Evolutionary conservation across 495 filamentous ascomycete genomes (phyloP).

Genomic region (Bacidia rubella): DNA sequence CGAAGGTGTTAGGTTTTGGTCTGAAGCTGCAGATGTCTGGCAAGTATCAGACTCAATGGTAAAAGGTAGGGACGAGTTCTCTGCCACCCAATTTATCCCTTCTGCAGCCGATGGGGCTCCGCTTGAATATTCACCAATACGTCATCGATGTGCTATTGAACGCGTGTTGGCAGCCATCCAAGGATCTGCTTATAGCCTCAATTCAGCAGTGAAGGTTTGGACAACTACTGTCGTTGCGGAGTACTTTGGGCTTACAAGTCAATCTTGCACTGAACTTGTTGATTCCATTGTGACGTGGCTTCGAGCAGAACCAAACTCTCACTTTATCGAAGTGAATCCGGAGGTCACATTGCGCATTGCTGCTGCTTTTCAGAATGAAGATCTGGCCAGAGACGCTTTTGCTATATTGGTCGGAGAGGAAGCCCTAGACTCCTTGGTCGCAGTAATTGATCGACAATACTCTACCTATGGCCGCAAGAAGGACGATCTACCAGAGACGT

Average conservation of each 20-base stretch:
- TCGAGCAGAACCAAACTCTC: conserved; percentile 27
- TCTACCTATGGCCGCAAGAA: conserved; percentile 22
- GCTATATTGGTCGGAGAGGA: conserved; percentile 35
- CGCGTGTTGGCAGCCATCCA: conserved; percentile 40
- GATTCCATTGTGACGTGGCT: conserved; percentile 35
- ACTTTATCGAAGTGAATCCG: conserved; percentile 35
- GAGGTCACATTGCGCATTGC: conserved; percentile 34
- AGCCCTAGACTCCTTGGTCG: conserved; percentile 24
- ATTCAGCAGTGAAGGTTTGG: conserved; percentile 53
- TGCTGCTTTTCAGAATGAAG: conserved; percentile 26
- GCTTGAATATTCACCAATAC: conserved; percentile 44
- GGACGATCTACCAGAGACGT: conserved; percentile 29
- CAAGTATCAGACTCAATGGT: conserved; percentile 28
- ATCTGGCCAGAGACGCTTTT: conserved; percentile 34
- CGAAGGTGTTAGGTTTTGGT: conserved; percentile 34
- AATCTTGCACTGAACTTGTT: conserved; percentile 13
- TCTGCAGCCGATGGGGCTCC: conserved; percentile 13
- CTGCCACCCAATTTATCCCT: not conserved
- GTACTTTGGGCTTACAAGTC: conserved; percentile 35
- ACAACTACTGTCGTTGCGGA: conserved; percentile 48
- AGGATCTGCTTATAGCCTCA: conserved; percentile 35
- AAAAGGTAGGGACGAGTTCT: conserved; percentile 25
- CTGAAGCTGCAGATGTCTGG: conserved; percentile 29
- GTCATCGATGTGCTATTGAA: conserved; percentile 48
- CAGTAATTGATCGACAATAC: not conserved